Base-by-base conservation (phyloP, 2,329 filamentous ascomycete species). In the Colletotrichum navitas region DNA sequence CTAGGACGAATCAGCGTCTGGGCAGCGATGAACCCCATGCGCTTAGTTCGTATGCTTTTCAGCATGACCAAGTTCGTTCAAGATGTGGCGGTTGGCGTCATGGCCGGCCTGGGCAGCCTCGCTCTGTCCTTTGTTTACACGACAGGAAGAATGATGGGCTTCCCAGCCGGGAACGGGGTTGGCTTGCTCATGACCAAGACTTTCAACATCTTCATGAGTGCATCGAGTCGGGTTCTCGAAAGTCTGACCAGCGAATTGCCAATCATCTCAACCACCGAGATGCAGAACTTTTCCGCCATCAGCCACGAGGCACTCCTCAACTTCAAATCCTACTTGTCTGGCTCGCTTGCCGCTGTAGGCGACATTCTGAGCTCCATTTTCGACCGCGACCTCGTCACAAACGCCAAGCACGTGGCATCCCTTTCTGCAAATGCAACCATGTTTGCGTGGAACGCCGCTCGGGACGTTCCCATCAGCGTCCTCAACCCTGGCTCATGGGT, bases 1-100 rank as follows among this genome's bases (percentile, higher is more conserved):
- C 91, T 94, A 78, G 96, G 96, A 18, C 95, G 97, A 74, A 85
- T 97, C 34, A 90, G 93, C 5, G 86, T 98, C 54, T 91, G 95
- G 79, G 85, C 95, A 61, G 80, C 95, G 32, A 94, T 93, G 16
- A 94, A 94, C 75, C 95, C 95, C 2, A 83, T 94, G 79, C 88
- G 94, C 18, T 90, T 95, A 5, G 83, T 97, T 29, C 90, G 90
- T 59, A 86, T 94, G 51, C 79, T 94, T 12, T 93, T 95, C 54
- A 89, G 90, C 66, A 80, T 91, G 51, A 92, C 93, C n/a, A 94
- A 94, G 76, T 86, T 97, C 55, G 80, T 94, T 39, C 92, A 97
- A 73, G 95, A 98, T 78, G 82, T 89, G 5, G 86, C 87, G 3
- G 86, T 96, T n/a, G 87, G 93, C 49, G 77, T 89, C 41, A 83